These are phyloP conservation scores for Roridomyces roridus DNA, from an alignment of 768 basidiomycete species.

Conservation along the genomic window DNA sequence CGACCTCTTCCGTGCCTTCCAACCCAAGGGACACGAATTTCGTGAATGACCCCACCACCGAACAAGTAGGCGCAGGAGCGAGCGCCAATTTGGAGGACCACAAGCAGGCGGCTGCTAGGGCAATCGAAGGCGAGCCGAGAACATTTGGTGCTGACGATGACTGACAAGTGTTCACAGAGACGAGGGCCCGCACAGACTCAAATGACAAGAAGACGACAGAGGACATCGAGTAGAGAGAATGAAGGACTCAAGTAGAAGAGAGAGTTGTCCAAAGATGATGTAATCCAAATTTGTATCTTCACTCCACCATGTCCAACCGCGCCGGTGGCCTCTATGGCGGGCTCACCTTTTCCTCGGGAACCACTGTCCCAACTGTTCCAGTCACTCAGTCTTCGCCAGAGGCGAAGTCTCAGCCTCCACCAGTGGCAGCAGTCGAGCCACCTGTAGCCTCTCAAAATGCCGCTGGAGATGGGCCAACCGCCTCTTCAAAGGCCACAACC, in stretches of 20 bases:
- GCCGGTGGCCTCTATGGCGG: conserved; percentile 88
- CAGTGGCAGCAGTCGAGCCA: conserved; percentile 28
- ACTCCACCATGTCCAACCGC: conserved; percentile 63
- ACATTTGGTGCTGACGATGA: conserved; percentile 41
- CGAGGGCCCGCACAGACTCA: conserved; percentile 58
- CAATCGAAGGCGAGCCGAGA: conserved; percentile 58
- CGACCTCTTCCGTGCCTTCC: conserved; percentile 38
- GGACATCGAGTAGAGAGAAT: not conserved
- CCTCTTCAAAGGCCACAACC: conserved; percentile 56
- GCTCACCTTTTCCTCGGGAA: conserved; percentile 80
- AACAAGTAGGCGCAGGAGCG: conserved; percentile 47
- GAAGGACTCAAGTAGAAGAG: conserved; percentile 2
- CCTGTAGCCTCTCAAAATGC: conserved; percentile 35
- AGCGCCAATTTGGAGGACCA: conserved; percentile 45
- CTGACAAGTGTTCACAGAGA: conserved; percentile 34
- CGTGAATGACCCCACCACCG: conserved; percentile 49
- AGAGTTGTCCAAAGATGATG: not conserved
- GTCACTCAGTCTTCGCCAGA: conserved; percentile 31
- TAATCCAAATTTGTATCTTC: conserved; percentile 25
- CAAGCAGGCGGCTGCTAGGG: conserved; percentile 51
- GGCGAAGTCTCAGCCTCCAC: too few relatives aligned
- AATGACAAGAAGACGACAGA: conserved; percentile 22
- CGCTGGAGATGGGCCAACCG: conserved; percentile 30
- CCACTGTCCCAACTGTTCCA: conserved; percentile 55
- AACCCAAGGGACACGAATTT: conserved; percentile 49